Base-by-base conservation (phyloP, 805 yeast species). In the Myxozyma neglecta region DNA sequence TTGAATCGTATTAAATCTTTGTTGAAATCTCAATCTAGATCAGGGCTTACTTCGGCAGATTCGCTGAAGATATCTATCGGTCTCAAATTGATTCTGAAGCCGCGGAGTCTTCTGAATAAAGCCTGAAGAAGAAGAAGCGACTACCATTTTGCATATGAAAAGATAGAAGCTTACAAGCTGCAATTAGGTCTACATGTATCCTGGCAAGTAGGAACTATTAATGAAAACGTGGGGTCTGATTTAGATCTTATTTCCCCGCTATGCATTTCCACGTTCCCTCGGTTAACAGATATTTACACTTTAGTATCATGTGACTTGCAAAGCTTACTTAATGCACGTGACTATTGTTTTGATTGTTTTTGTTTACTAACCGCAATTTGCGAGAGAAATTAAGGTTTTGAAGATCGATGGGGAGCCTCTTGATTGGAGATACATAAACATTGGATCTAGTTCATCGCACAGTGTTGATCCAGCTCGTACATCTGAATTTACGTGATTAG, bases 41-140 rank as follows among this genome's bases (percentile, higher is more conserved):
- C 18, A 9, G 35, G 24, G 18, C 60, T 9, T 35, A 53, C 64
- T 43, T 6, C 40, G 18, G 18, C 71, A 57, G 8, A 66, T 65
- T 11, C 72, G 64, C 16, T 63, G 65, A 6, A 72, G 63, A 13
- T 65, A 62, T 6, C 50, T 35, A 51, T 71, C 74, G 8, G 57
- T 50, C 10, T 44, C 53, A 45, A 57, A 71, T 60, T 70, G 74
- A 55, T 71, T 71, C n/a, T 50, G 55, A 16, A 71, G 63, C 9
- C 42, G 61, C 4, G 74, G 74, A 2, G 58, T 36, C 18, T 59
- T 47, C 56, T 71, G 74, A 54, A 71, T 62, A 49, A 71, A 71
- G 1, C 74, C 74, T 1, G 70, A 62, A 2, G 60, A 62, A 2
- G 68, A 56, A 5, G 74, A 59, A 32, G 74, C 74, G 5, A 66